phyloP scores from a whole-genome alignment of 805 yeast genomes.

The Metschnikowia baotianmanensis region DNA sequence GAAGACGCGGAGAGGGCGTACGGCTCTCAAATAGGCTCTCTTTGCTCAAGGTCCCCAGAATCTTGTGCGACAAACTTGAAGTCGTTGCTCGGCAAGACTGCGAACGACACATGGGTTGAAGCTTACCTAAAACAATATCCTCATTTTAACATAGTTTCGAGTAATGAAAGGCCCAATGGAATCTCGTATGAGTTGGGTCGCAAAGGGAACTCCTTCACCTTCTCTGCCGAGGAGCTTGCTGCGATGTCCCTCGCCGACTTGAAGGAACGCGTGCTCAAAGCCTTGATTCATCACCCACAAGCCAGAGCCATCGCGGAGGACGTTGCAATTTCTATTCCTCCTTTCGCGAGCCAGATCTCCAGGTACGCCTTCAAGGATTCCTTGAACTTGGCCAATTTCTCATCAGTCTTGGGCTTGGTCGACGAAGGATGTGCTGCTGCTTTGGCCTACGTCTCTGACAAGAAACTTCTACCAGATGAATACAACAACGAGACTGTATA shows the following conservation, averaged over 20 bases:
- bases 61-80: constrained; percentile 67
- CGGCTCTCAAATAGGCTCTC: constrained; percentile 71
- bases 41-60: constrained; percentile 72
- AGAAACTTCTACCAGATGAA: constrained; percentile 36
- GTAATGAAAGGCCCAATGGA: constrained; percentile 42
- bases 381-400: constrained; percentile 63
- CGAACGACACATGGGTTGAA: constrained; percentile 45
- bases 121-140: constrained; percentile 56
- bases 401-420: constrained; percentile 61
- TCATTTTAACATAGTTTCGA: constrained; percentile 50
- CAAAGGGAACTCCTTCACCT: constrained; percentile 28
- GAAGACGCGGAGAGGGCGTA: constrained; percentile 65
- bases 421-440: constrained; percentile 95
- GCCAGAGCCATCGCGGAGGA: constrained; percentile 55
- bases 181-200: constrained; percentile 54
- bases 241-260: constrained; percentile 81
- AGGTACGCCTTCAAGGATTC: constrained; percentile 72
- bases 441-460: constrained; percentile 67
- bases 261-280: constrained; percentile 58
- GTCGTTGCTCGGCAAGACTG: constrained; percentile 62
- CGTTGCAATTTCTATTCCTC: constrained; percentile 76
- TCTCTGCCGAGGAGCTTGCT: constrained; percentile 68
- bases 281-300: constrained; percentile 51
- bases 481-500: constrained; percentile 43
- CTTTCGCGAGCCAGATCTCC: constrained; percentile 60